Percentiles rank a stretch among this genome's conserved stretches.
Conservation (phyloP, 1,139 yeast species). For the Candida glucosophila region DNA sequence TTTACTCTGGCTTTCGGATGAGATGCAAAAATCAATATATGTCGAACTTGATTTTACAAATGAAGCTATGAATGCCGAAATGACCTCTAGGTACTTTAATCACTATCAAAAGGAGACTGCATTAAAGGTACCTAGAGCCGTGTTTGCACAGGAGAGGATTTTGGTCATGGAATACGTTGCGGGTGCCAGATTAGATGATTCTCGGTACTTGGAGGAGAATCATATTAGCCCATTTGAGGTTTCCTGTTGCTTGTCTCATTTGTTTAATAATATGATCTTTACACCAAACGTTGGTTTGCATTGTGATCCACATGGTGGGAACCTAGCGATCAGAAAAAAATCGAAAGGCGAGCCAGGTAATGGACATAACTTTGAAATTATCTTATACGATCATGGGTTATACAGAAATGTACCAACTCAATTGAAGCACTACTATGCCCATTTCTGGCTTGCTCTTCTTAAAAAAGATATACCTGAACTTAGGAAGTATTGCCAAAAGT, state of each 20-base stretch:
- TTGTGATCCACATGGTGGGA: constrained; percentile 98
- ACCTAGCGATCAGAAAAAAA: constrained; percentile 63
- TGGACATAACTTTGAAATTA: constrained; percentile 80
- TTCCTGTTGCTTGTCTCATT: constrained; percentile 77
- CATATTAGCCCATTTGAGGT: constrained; percentile 70
- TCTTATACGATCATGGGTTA: constrained; percentile 90
- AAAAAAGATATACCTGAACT: constrained; percentile 60
- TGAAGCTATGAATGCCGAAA: constrained; percentile 75
- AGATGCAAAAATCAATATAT: constrained; percentile 73
- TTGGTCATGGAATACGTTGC: constrained; percentile 81
- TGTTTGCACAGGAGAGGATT: constrained; percentile 60
- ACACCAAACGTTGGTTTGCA: constrained; percentile 87
- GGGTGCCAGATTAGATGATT: constrained; percentile 79
- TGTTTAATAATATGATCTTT: constrained; percentile 91
- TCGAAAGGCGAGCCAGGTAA: constrained; percentile 11
- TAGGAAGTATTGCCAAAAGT: constrained; percentile 63
- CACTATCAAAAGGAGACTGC: constrained; percentile 57
- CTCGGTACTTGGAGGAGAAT: constrained; percentile 52
- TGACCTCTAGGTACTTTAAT: constrained; percentile 60
- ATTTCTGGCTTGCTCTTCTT: constrained; percentile 84
- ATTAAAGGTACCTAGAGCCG: constrained; percentile 65
- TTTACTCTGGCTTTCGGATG: constrained; percentile 88
- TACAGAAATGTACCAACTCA: constrained; percentile 76
- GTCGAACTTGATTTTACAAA: constrained; percentile 82
- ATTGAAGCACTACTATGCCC: constrained; percentile 77